Evolutionary conservation across 345 rosid genomes (phyloP), one percentile per base, ranked within the genome.

Genomic region (Brassica cretica): DNA sequence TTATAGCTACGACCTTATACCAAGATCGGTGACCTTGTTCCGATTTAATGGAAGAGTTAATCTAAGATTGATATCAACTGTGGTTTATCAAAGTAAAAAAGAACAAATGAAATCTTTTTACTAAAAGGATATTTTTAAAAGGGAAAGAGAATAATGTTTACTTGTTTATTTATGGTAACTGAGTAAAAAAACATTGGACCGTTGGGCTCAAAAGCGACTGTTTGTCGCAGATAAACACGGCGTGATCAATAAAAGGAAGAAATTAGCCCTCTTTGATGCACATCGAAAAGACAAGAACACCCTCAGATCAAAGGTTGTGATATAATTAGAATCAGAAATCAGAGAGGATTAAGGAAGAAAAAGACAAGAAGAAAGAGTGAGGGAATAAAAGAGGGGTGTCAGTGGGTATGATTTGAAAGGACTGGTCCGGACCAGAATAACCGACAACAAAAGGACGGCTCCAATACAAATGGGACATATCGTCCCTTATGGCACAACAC

Each of bases 391-490:
- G 67, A 58, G 18, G 24, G 64, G 69, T 74, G 74, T 70, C 70
- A 67, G 76, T 67, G 29, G 78, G 24, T 74, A 27, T 74, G 82
- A 80, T 74, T 59, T 74, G 68, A 73, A 14, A 73, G 61, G 78
- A 79, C 74, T 59, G 66, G 75, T 56, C 81, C 55, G 63, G 73
- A 72, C 73, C 73, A 14, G 70, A 69, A 55, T 74, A 35, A 51
- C 63, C 75, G 79, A 80, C 79, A 74, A 70, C 9, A 79, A 80
- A 74, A 79, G 78, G 82, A 79, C 82, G 67, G 82, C 78, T 74
- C 60, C 75, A 73, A 63, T 33, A 71, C 65, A 46, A 67, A 33
- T 18, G 66, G 12, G 55, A 74, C 78, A 79, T 75, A 73, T 68
- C 70, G 77, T 61, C 11, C 41, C 70, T 73, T 78, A 30, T 69